Percentiles rank a stretch among this genome's conserved stretches.
These are phyloP conservation scores for Ophiostoma sp. DNA, from an alignment of 2,329 filamentous ascomycete species.

Conservation along the genomic window DNA sequence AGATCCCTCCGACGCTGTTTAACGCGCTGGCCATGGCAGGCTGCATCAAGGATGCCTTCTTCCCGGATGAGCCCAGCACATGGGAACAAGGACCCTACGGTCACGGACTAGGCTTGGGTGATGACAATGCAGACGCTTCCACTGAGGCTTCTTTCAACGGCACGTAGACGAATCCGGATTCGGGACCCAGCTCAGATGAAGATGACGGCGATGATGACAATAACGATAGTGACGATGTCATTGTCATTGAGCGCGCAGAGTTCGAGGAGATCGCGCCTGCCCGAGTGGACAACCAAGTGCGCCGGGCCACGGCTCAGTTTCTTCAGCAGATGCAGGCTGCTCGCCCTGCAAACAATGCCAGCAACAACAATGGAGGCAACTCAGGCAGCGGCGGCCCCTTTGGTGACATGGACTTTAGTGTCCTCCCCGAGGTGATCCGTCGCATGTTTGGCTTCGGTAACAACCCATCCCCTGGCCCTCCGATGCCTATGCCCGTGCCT, in stretches of 20 bases:
- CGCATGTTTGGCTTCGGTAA: conserved; percentile 14
- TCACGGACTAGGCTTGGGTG: neutral
- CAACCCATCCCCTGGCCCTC: neutral
- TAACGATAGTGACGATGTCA: neutral
- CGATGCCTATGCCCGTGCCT: neutral
- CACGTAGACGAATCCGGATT: neutral
- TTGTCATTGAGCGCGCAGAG: neutral
- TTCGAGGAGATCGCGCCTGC: neutral
- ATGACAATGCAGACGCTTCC: neutral
- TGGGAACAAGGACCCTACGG: neutral
- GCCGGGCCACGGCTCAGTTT: conserved; percentile 8
- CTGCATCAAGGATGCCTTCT: conserved; percentile 27
- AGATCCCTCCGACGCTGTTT: conserved; percentile 26
- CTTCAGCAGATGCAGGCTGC: conserved; percentile 4
- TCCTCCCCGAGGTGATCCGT: neutral
- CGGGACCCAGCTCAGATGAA: neutral
- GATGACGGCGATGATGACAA: neutral
- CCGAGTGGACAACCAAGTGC: neutral
- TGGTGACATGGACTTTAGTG: neutral
- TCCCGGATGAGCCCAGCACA: conserved; percentile 26
- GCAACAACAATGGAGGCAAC: neutral
- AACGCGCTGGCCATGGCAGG: conserved; percentile 26
- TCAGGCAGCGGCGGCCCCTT: neutral
- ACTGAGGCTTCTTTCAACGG: neutral
- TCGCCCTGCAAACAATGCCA: neutral